Evolutionary conservation across 78 protist species (phyloP).

Genomic region (Fonticula alba): DNA sequence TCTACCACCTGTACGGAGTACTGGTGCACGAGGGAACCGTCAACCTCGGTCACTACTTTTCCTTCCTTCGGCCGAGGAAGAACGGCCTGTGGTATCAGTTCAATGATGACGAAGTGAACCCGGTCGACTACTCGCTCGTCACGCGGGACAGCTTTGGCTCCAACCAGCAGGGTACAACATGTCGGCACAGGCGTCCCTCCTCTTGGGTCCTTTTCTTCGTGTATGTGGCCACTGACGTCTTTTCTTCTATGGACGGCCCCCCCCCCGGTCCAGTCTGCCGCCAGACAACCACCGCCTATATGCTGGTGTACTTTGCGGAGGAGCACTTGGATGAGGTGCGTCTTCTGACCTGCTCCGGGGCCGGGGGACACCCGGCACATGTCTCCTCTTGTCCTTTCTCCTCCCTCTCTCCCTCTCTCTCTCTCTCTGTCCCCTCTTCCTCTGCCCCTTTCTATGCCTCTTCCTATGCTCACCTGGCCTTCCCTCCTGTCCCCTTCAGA

Average conservation of each 20-base stretch:
- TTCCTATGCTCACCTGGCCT: too few species aligned
- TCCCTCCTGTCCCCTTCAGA: too few species aligned
- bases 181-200: conserved; percentile 8
- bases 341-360: too few species aligned
- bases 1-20: conserved; percentile 42
- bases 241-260: neutral
- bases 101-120: conserved; percentile 75
- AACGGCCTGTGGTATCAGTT: conserved; percentile 49
- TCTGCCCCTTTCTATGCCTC: too few species aligned
- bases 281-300: conserved; percentile 45
- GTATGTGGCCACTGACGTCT: neutral
- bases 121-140: conserved; percentile 27
- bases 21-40: conserved; percentile 87
- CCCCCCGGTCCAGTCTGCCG: neutral
- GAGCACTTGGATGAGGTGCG: conserved; percentile 12
- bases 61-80: conserved; percentile 45
- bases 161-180: neutral
- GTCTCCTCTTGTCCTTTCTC: too few species aligned
- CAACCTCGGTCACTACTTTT: conserved; percentile 90
- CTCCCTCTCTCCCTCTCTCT: too few species aligned
- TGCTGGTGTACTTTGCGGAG: conserved; percentile 72
- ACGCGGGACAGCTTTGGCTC: conserved; percentile 61
- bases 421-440: too few species aligned
- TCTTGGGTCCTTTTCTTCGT: neutral
- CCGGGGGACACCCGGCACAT: too few species aligned